Percentiles rank a stretch among this genome's conserved stretches.
These are phyloP conservation scores for Priceomyces fermenticarens DNA, from an alignment of 805 yeast species.

Conservation along the genomic window DNA sequence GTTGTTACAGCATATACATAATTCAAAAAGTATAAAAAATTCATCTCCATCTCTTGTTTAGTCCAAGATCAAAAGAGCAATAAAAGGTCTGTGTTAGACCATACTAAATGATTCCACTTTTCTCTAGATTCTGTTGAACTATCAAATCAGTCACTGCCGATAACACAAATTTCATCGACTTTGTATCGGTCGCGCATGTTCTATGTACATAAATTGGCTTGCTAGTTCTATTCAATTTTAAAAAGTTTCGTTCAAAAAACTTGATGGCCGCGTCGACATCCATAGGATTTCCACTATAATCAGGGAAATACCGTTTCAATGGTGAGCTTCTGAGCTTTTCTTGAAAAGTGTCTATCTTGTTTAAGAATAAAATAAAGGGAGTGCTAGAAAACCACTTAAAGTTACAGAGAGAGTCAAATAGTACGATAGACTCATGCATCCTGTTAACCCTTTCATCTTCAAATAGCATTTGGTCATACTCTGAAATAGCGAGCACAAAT, in stretches of 20 bases:
- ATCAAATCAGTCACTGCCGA: conserved; percentile 92
- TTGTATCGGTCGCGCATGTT: conserved; percentile 94
- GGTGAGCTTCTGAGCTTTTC: conserved; percentile 66
- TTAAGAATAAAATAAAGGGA: conserved; percentile 84
- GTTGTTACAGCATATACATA: conserved; percentile 5
- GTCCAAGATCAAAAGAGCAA: background rate
- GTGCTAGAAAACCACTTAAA: conserved; percentile 82
- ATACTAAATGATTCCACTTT: conserved; percentile 64
- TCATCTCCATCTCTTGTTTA: background rate
- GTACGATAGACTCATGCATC: conserved; percentile 82
- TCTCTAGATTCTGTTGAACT: conserved; percentile 75
- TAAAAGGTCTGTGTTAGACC: background rate
- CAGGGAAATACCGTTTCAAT: conserved; percentile 72
- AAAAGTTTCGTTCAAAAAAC: conserved; percentile 68
- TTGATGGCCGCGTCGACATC: conserved; percentile 65
- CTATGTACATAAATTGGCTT: conserved; percentile 86
- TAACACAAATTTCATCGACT: conserved; percentile 84
- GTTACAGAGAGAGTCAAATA: conserved; percentile 81
- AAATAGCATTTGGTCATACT: conserved; percentile 86
- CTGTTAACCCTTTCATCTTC: conserved; percentile 89
- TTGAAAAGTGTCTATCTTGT: conserved; percentile 81
- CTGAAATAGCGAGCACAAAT: conserved; percentile 86
- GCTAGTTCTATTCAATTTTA: conserved; percentile 59
- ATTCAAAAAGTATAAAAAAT: conserved; percentile 2
- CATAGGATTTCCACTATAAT: conserved; percentile 60